phyloP scores from a whole-genome alignment of 2,329 filamentous ascomycete species.

The Coniochaeta sp. region DNA sequence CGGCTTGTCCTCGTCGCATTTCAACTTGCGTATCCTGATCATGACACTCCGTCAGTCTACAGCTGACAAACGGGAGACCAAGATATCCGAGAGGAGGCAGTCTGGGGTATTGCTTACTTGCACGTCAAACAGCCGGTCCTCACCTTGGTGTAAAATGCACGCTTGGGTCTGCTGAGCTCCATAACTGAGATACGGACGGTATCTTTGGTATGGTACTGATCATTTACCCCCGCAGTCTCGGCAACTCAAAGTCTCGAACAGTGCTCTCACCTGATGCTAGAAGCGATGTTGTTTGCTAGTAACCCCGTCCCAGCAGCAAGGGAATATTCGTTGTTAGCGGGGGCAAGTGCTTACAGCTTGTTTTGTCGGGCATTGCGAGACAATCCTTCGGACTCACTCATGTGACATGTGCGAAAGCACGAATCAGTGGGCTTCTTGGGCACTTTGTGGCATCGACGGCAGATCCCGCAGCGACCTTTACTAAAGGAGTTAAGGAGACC shows the following conservation, averaged over 20 bases:
- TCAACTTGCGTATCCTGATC: constrained; percentile 12
- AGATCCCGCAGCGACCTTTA: background rate
- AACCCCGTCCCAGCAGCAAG: background rate
- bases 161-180: constrained; percentile 3
- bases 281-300: background rate
- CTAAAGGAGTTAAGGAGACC: too few species aligned
- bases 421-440: background rate
- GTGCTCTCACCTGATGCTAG: background rate
- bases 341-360: too few species aligned
- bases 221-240: background rate
- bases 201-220: too few species aligned
- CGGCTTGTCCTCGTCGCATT: constrained; percentile 16
- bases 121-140: constrained; percentile 11
- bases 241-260: background rate
- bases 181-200: background rate
- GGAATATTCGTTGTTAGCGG: background rate
- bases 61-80: background rate
- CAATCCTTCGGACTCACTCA: constrained; percentile 1
- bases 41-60: background rate
- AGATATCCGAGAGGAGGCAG: background rate
- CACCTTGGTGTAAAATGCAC: constrained; percentile 7
- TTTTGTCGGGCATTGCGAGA: too few species aligned
- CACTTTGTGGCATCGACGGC: background rate
- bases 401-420: constrained; percentile 2
- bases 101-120: constrained; percentile 7